Percentiles rank a stretch among this genome's conserved stretches.
Conservation (phyloP, 176 grass and related monocot genomes). For the Musa beccarii region DNA sequence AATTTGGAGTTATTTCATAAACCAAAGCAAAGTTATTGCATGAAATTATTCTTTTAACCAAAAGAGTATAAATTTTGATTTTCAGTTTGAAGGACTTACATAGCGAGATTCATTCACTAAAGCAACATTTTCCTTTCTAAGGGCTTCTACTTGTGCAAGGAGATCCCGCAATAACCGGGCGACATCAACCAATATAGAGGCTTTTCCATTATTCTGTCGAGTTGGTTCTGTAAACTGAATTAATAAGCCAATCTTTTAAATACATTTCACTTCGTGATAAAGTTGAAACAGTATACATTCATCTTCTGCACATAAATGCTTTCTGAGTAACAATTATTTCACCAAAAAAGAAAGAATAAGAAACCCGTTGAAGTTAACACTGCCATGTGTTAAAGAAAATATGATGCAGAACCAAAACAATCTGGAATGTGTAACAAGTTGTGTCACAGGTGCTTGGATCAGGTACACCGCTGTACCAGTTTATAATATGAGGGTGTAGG, state of each 20-base stretch:
- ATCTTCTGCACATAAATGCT: neutral
- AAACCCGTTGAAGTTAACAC: neutral
- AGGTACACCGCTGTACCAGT: too few species aligned
- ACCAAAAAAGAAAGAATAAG: neutral
- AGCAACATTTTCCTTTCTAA: conserved; percentile 20
- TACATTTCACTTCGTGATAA: neutral
- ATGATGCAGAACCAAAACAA: neutral
- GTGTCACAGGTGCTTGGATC: too few species aligned
- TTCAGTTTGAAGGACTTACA: conserved; percentile 12
- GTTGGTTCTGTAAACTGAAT: conserved; percentile 8
- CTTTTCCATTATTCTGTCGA: conserved; percentile 22
- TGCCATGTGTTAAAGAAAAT: neutral
- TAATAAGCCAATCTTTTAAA: neutral
- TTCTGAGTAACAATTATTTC: neutral
- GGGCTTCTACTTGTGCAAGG: conserved; percentile 2
- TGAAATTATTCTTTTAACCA: neutral
- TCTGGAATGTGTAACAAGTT: too few species aligned
- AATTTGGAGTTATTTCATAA: neutral
- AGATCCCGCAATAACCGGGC: conserved; percentile 16
- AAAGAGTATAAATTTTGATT: neutral
- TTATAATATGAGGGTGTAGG: too few species aligned
- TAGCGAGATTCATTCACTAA: conserved; percentile 18
- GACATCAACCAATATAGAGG: conserved; percentile 22
- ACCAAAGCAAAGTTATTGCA: neutral
- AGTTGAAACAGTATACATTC: neutral